phyloP scores from a whole-genome alignment of 2,329 filamentous ascomycete species.

The Scytalidium sp. region DNA sequence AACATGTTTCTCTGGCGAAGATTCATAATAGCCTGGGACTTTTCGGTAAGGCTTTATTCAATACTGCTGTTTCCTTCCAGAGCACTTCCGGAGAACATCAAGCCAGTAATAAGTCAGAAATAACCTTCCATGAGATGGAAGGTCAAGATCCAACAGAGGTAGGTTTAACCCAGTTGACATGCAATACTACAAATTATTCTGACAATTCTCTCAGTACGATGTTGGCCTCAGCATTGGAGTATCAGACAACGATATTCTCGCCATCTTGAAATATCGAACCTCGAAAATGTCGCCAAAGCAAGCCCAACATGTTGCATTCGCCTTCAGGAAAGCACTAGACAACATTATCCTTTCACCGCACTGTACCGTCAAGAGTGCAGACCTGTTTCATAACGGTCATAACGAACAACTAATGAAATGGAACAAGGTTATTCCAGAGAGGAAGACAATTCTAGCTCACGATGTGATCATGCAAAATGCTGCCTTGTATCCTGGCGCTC shows the following conservation, averaged over 20 bases:
- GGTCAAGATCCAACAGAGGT: conserved; percentile 5
- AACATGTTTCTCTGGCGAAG: conserved; percentile 39
- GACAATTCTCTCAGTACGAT: conserved; percentile 3
- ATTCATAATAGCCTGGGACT: conserved; percentile 28
- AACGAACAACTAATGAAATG: neutral
- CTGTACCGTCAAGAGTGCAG: neutral
- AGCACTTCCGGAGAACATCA: neutral
- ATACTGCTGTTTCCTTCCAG: conserved; percentile 18
- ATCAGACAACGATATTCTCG: neutral
- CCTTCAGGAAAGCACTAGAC: neutral
- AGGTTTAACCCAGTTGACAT: too few species aligned
- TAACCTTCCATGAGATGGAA: neutral
- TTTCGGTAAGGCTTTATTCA: conserved; percentile 16
- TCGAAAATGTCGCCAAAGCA: neutral
- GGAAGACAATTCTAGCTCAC: neutral
- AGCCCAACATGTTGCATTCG: neutral
- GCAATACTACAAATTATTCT: too few species aligned
- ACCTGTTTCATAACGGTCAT: neutral
- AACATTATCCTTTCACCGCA: neutral
- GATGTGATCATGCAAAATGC: neutral
- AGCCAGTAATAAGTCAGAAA: neutral
- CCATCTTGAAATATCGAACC: neutral
- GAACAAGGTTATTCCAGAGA: neutral
- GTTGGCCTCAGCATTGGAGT: conserved; percentile 1
- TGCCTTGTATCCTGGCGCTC: neutral